Conservation (phyloP, 2,329 filamentous ascomycete species). For the Neurospora sp. region DNA sequence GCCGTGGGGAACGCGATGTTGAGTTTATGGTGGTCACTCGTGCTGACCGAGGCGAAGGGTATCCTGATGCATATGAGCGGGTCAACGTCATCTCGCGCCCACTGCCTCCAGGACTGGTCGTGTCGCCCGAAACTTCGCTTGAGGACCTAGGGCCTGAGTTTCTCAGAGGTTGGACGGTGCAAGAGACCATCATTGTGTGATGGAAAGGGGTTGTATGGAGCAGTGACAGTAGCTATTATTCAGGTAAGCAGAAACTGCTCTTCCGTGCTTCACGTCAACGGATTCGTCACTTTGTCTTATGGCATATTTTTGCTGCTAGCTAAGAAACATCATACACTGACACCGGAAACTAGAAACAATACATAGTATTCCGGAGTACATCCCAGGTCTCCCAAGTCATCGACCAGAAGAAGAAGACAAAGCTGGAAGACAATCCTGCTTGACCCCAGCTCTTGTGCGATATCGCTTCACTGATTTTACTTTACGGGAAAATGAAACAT, state of each 20-base stretch:
- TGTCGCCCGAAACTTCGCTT: background rate
- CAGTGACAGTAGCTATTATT: background rate
- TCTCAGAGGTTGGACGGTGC: background rate
- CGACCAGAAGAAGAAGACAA: background rate
- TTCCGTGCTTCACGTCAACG: background rate
- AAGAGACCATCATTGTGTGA: background rate
- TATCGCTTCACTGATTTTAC: no score
- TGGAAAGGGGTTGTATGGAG: background rate
- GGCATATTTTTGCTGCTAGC: no score
- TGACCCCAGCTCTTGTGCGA: no score
- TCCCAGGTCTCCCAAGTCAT: background rate
- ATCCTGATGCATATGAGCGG: background rate
- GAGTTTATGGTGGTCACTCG: background rate
- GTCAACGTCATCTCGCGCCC: background rate
- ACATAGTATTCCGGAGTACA: no score
- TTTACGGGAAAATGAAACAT: background rate
- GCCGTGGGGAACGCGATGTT: rapidly evolving
- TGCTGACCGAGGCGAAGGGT: background rate
- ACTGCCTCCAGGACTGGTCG: background rate
- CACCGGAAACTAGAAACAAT: rapidly evolving
- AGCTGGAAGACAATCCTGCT: background rate
- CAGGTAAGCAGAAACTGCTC: background rate
- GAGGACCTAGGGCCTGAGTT: background rate
- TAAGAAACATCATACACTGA: rapidly evolving
- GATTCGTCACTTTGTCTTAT: no score